Percentiles rank a stretch among this genome's conserved stretches.
These are phyloP conservation scores for Amyloporia xantha DNA, from an alignment of 768 basidiomycete genomes.

Conservation along the genomic window DNA sequence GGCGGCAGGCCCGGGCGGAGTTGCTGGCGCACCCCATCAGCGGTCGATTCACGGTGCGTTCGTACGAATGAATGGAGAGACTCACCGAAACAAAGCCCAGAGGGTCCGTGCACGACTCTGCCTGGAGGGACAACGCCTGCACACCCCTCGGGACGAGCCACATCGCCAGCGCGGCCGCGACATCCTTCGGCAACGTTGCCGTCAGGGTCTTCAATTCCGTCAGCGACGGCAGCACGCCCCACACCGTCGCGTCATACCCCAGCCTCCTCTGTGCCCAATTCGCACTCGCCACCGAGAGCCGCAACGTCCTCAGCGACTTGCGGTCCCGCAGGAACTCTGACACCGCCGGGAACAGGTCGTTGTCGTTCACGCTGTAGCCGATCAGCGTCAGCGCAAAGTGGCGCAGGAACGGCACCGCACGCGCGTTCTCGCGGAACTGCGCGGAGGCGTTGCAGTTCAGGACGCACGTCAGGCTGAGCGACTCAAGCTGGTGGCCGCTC, in stretches of 20 bases:
- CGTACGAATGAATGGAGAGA: neutral
- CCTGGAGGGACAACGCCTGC: constrained; percentile 23
- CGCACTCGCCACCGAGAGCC: constrained; percentile 29
- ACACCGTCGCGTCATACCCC: constrained; percentile 63
- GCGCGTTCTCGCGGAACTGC: constrained; percentile 37
- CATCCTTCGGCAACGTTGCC: constrained; percentile 58
- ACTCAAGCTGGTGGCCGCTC: constrained; percentile 59
- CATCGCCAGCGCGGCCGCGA: constrained; percentile 54
- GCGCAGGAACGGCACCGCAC: constrained; percentile 52
- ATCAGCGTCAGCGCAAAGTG: constrained; percentile 47
- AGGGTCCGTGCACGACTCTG: constrained; percentile 18
- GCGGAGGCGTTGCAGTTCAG: constrained; percentile 44
- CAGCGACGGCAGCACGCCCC: constrained; percentile 64
- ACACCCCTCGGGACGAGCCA: constrained; percentile 54
- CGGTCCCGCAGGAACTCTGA: constrained; percentile 59
- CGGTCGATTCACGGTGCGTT: neutral
- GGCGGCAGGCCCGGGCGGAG: constrained; percentile 52
- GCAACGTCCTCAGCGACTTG: constrained; percentile 43
- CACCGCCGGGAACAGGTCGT: constrained; percentile 63
- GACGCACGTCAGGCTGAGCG: constrained; percentile 45
- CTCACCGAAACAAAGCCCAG: constrained; percentile 22
- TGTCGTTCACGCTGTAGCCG: constrained; percentile 33
- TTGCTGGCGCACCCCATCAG: constrained; percentile 36
- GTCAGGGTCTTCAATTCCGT: constrained; percentile 43
- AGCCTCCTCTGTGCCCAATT: constrained; percentile 43